phyloP scores from a whole-genome alignment of 164 flowering plant species.

The Piper longum region DNA sequence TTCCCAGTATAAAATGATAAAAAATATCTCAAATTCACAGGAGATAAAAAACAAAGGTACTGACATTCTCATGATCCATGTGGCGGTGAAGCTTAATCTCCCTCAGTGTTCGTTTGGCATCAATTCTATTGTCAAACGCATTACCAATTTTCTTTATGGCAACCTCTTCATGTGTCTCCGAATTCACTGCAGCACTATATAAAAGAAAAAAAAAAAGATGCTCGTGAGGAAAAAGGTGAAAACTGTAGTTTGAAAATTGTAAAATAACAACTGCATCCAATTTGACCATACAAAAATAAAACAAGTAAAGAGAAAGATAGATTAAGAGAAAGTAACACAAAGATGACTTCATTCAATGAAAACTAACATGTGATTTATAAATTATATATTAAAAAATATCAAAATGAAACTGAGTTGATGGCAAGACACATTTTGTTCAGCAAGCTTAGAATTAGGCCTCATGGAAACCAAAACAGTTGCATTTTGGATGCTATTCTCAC shows the following conservation, averaged over 20 bases:
- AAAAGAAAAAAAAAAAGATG: constrained; percentile 9
- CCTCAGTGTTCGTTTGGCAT: constrained; percentile 85
- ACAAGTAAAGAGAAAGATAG: no score
- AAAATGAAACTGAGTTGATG: background rate
- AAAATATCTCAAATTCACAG: no score
- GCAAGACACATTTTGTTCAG: background rate
- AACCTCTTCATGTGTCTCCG: constrained; percentile 77
- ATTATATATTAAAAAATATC: no score
- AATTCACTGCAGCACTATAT: constrained; percentile 72
- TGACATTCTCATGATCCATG: constrained; percentile 86
- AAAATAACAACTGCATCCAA: background rate
- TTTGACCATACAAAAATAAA: no score
- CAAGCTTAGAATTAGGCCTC: background rate
- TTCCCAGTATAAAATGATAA: no score
- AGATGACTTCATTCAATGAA: no score
- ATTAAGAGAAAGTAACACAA: no score
- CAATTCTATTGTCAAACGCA: constrained; percentile 88
- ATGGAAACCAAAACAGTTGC: no score
- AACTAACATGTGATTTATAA: no score
- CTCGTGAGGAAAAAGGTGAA: background rate
- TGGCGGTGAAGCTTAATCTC: constrained; percentile 90
- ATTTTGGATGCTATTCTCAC: background rate
- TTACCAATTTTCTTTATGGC: constrained; percentile 95
- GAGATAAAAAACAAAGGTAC: constrained; percentile 1
- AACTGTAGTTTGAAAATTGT: background rate